A percentile compares a stretch with the other conserved stretches of the same genome.
Conservation (phyloP, 441 rosid genomes). For the Gossypium davidsonii region DNA sequence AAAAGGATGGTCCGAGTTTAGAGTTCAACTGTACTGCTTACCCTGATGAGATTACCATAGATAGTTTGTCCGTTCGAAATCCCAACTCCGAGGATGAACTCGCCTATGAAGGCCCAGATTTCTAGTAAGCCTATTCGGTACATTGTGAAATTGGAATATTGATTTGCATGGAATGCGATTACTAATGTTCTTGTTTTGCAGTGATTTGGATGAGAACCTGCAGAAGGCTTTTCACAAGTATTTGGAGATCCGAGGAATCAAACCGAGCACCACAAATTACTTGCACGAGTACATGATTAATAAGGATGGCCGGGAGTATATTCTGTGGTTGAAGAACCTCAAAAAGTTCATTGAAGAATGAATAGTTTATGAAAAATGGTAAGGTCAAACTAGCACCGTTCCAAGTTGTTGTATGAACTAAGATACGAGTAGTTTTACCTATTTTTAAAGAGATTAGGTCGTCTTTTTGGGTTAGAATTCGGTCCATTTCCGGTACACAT, state of each 20-base stretch:
- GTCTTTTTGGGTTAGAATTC: too few relatives aligned
- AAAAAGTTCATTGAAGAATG: slow-evolving; percentile 52
- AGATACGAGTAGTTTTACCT: too few relatives aligned
- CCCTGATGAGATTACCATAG: slow-evolving; percentile 61
- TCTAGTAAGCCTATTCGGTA: slow-evolving; percentile 53
- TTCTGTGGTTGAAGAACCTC: slow-evolving; percentile 60
- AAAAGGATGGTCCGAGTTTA: slow-evolving; percentile 46
- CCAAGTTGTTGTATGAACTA: background rate
- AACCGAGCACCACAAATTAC: slow-evolving; percentile 68
- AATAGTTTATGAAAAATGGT: background rate
- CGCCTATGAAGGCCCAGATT: slow-evolving; percentile 78
- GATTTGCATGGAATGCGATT: background rate
- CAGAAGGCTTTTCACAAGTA: slow-evolving; percentile 73
- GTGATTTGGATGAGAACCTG: slow-evolving; percentile 72
- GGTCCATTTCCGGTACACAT: too few relatives aligned
- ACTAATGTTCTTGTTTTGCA: slow-evolving; percentile 18
- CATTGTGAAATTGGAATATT: background rate
- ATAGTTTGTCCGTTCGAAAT: slow-evolving; percentile 49
- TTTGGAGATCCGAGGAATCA: slow-evolving; percentile 69
- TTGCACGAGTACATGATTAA: slow-evolving; percentile 84
- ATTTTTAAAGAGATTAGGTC: too few relatives aligned
- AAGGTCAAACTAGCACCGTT: background rate
- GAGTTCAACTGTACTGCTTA: slow-evolving; percentile 71
- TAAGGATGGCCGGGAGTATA: slow-evolving; percentile 67
- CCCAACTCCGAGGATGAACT: slow-evolving; percentile 47